Evolutionary conservation across 768 basidiomycete genomes (phyloP).

Genomic region (Lyophyllum semitale): DNA sequence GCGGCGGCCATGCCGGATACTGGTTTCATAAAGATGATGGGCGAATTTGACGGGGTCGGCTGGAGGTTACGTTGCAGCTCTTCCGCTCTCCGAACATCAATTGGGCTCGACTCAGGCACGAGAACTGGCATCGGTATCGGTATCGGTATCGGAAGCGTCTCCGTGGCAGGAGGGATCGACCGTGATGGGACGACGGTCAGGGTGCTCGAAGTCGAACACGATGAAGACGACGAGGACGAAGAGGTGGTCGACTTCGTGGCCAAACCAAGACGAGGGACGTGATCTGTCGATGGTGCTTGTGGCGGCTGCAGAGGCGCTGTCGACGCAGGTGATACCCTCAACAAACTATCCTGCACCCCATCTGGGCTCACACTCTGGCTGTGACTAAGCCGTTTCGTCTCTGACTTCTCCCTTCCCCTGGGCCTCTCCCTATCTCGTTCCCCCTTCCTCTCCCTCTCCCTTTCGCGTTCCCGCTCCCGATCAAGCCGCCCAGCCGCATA

Average conservation of each 20-base stretch:
- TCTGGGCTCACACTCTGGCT: conserved; percentile 37
- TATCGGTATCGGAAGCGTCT: too few relatives aligned
- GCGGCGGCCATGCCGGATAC: conserved; percentile 26
- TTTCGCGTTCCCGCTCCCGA: conserved; percentile 21
- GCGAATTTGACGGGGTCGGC: conserved; percentile 68
- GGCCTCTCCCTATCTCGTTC: conserved; percentile 25
- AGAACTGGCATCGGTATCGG: too few relatives aligned
- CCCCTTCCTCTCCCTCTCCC: conserved; percentile 17
- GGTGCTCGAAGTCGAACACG: conserved; percentile 26
- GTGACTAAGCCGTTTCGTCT: conserved; percentile 34
- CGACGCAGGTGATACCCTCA: conserved; percentile 17
- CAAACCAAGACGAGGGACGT: conserved; percentile 1
- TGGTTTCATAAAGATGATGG: conserved; percentile 36
- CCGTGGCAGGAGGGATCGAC: background rate
- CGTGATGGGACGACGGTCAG: conserved; percentile 20
- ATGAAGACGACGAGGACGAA: conserved; percentile 24
- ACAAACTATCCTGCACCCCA: conserved; percentile 29
- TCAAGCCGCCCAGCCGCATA: conserved; percentile 36
- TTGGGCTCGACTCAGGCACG: conserved; percentile 8
- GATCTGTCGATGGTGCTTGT: background rate
- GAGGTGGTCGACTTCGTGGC: conserved; percentile 10
- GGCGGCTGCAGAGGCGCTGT: background rate
- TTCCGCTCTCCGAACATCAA: conserved; percentile 17
- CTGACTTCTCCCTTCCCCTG: conserved; percentile 45
- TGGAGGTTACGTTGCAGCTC: conserved; percentile 31